Evolutionary conservation across 192 early-diverging fungal species (phyloP).

Genomic region (Entomortierella beljakovae): DNA sequence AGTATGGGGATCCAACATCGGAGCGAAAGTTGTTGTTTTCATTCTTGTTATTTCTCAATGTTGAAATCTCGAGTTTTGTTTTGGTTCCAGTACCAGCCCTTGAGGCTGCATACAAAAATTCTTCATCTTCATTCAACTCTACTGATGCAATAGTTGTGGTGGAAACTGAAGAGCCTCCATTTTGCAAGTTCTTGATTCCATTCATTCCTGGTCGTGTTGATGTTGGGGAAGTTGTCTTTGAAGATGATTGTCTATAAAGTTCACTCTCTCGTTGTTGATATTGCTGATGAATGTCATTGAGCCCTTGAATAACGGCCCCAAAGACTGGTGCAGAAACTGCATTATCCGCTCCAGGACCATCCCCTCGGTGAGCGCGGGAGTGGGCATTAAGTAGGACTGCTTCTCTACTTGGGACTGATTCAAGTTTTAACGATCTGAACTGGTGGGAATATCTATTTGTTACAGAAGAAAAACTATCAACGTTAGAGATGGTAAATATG

Average conservation of each 20-base stretch:
- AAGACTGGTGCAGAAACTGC: not conserved
- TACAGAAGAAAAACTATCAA: not conserved
- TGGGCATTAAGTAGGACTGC: constrained; percentile 13
- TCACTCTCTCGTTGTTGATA: not conserved
- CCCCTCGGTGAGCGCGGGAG: not conserved
- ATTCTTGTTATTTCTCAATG: not conserved
- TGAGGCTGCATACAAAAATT: constrained; percentile 31
- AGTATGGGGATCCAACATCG: not conserved
- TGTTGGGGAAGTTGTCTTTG: constrained; percentile 5
- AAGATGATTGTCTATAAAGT: not conserved
- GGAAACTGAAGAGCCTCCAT: constrained; percentile 17
- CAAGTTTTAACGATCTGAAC: constrained; percentile 50
- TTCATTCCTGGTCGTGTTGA: not conserved
- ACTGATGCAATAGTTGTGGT: constrained; percentile 27
- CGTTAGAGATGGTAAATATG: not conserved
- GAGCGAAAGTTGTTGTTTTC: not conserved
- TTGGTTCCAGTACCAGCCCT: constrained; percentile 1
- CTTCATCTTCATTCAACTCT: constrained; percentile 45
- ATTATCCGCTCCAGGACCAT: not conserved
- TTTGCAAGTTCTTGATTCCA: not conserved
- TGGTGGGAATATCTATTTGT: constrained; percentile 41
- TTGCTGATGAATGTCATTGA: constrained; percentile 3
- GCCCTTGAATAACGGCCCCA: constrained; percentile 3
- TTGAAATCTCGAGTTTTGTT: not conserved
- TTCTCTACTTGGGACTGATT: constrained; percentile 39